These are phyloP conservation scores for Urostyla sp. DNA, from an alignment of 73 alveolate species.

Conservation along the genomic window DNA sequence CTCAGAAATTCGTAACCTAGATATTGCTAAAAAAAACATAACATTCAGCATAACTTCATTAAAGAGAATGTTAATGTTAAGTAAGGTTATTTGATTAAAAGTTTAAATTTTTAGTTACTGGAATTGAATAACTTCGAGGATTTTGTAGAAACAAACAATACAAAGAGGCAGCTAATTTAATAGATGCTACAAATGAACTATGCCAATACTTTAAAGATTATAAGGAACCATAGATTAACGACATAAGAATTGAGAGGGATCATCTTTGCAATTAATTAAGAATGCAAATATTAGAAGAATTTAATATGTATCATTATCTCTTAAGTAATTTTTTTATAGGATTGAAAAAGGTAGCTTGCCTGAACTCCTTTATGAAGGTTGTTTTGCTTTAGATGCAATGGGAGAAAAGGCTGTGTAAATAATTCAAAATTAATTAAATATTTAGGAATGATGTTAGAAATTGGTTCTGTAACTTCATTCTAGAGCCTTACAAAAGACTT, in stretches of 20 bases:
- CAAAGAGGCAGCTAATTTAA: slow-evolving; percentile 93
- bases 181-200: slow-evolving; percentile 94
- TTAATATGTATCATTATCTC: slow-evolving; percentile 48
- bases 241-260: slow-evolving; percentile 85
- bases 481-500: slow-evolving; percentile 86
- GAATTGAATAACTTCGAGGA: slow-evolving; percentile 90
- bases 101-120: slow-evolving; percentile 72
- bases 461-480: slow-evolving; percentile 85
- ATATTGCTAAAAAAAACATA: slow-evolving; percentile 95
- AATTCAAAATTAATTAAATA: background rate
- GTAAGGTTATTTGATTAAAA: background rate
- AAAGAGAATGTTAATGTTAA: slow-evolving; percentile 91
- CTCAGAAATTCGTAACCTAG: slow-evolving; percentile 92
- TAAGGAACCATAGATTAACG: slow-evolving; percentile 83
- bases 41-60: slow-evolving; percentile 92
- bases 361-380: slow-evolving; percentile 83
- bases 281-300: slow-evolving; percentile 82
- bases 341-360: slow-evolving; percentile 71
- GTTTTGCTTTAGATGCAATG: slow-evolving; percentile 87
- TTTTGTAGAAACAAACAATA: slow-evolving; percentile 87
- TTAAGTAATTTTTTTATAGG: slow-evolving; percentile 53
- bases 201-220: slow-evolving; percentile 91
- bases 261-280: slow-evolving; percentile 79
- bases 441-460: slow-evolving; percentile 70
- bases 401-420: slow-evolving; percentile 86